Conservation (phyloP, 202 grass and related monocot species). For the Elaeis oleifera region DNA sequence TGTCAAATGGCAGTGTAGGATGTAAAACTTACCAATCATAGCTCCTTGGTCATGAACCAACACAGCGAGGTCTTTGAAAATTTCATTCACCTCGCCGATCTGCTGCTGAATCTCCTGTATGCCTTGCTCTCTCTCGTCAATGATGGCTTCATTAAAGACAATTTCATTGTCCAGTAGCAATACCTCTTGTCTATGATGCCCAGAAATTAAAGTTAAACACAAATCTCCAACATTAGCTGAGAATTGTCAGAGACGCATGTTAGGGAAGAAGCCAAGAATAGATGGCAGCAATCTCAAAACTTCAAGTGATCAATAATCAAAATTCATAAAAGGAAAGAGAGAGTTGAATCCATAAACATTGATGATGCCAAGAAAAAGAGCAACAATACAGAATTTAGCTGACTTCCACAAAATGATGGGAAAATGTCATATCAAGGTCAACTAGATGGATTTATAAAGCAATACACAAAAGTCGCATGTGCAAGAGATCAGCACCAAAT, state of each 20-base stretch:
- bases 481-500: not conserved
- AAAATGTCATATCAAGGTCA: not conserved
- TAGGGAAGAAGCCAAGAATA: too few relatives aligned
- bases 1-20: not conserved
- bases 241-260: too few relatives aligned
- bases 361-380: too few relatives aligned
- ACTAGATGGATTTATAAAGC: not conserved
- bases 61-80: slow-evolving; percentile 98
- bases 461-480: not conserved
- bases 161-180: slow-evolving; percentile 89
- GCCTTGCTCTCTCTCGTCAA: slow-evolving; percentile 82
- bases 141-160: slow-evolving; percentile 69
- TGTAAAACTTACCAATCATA: slow-evolving; percentile 53
- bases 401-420: too few relatives aligned
- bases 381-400: too few relatives aligned
- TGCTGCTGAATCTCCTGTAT: slow-evolving; percentile 97
- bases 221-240: not conserved
- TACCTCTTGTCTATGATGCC: slow-evolving; percentile 61
- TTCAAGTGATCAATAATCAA: too few relatives aligned
- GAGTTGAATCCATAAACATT: too few relatives aligned
- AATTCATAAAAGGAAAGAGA: too few relatives aligned
- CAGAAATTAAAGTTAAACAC: not conserved
- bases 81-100: slow-evolving; percentile 94
- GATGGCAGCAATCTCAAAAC: too few relatives aligned
- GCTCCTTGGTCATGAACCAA: slow-evolving; percentile 96